Percentiles rank a stretch among this genome's conserved stretches.
These are phyloP conservation scores for Kwoniella europaea DNA, from an alignment of 768 basidiomycete species.

Conservation along the genomic window DNA sequence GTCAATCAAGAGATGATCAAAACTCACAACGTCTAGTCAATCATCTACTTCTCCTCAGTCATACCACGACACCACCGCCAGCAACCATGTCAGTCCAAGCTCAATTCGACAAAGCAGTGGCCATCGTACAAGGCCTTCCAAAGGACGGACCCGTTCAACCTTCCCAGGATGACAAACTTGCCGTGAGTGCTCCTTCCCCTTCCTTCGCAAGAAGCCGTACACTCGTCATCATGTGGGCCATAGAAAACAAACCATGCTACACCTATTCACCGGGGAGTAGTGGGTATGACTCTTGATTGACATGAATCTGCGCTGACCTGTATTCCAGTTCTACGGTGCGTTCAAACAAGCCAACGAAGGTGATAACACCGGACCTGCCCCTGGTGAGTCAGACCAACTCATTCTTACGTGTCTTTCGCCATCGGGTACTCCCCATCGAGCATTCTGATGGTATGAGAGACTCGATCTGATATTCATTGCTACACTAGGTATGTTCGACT, in stretches of 20 bases:
- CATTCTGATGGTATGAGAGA: neutral
- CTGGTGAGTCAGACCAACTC: conserved; percentile 8
- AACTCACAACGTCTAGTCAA: neutral
- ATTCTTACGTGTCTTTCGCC: neutral
- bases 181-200: conserved; percentile 63
- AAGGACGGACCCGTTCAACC: conserved; percentile 82
- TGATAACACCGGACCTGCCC: conserved; percentile 64
- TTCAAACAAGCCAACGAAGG: conserved; percentile 90
- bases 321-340: conserved; percentile 80
- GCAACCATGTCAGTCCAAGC: conserved; percentile 41
- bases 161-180: conserved; percentile 73
- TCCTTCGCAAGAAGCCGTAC: neutral
- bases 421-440: no score
- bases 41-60: neutral
- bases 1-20: no score
- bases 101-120: conserved; percentile 56
- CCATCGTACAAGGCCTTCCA: conserved; percentile 64
- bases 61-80: neutral
- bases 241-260: neutral
- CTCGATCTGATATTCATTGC: neutral
- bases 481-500: conserved; percentile 78
- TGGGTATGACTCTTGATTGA: no score
- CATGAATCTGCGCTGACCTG: no score
- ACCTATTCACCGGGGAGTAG: no score
- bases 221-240: neutral